Evolutionary conservation across 2,329 filamentous ascomycete species (phyloP).

Genomic region (Dryadomyces quercus-mongolicae): DNA sequence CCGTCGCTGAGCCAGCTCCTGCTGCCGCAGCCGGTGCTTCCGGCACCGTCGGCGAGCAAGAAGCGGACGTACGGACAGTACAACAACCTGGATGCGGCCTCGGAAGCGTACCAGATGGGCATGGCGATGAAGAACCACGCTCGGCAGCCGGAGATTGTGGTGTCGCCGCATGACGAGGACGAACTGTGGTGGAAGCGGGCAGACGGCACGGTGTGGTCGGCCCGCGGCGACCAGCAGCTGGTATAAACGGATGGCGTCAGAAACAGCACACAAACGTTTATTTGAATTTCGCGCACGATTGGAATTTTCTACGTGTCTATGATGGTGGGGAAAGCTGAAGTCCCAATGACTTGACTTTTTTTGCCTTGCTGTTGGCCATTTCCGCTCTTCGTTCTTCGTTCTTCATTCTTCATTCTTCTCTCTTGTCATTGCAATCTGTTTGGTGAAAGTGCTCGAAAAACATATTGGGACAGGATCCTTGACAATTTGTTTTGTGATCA

Average conservation of each 20-base stretch:
- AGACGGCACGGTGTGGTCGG: constrained; percentile 11
- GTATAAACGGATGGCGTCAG: neutral
- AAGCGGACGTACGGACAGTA: constrained; percentile 13
- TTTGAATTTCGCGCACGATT: no score
- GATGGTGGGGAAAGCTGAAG: no score
- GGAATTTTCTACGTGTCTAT: no score
- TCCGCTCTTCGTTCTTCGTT: neutral
- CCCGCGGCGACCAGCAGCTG: constrained; percentile 4
- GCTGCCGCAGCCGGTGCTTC: constrained; percentile 5
- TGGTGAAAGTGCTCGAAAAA: neutral
- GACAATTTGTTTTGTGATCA: neutral
- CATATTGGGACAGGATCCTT: neutral
- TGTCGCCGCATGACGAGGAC: neutral
- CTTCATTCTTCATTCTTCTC: neutral
- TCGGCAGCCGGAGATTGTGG: constrained; percentile 5
- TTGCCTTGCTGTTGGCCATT: no score
- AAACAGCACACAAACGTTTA: neutral
- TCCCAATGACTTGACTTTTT: no score
- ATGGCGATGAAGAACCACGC: constrained; percentile 12
- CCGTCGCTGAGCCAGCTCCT: constrained; percentile 12
- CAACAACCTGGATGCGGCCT: constrained; percentile 7
- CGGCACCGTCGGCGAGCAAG: constrained; percentile 4
- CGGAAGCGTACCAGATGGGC: constrained; percentile 4
- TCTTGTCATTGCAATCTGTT: no score
- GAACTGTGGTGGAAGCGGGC: constrained; percentile 14